Base-by-base conservation (phyloP, 1,284 basidiomycete species). In the Irpex lacteus region DNA sequence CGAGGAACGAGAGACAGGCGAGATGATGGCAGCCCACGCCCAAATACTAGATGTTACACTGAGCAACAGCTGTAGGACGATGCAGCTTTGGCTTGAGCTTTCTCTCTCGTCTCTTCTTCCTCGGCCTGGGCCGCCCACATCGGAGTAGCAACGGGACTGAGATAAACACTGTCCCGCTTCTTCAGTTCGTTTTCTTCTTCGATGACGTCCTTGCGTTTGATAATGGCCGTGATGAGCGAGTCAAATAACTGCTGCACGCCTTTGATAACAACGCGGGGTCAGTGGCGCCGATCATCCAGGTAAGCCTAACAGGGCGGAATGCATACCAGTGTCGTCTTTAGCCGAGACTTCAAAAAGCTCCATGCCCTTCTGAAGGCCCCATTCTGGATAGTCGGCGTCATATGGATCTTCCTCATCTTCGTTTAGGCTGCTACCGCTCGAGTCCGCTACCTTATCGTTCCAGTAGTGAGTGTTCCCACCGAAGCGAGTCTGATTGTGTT, bases 331-430 rank as follows among this genome's bases (percentile, higher is more conserved):
- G 71, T 91, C 89, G 71, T 94, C 92, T 76, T 94, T 94, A 63
- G 92, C 89, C 61, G 91, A 94, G 34, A 94, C 92, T 73, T 95
- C 92, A 68, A 91, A 92, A 15, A 94, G 81, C 71, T 91, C 88
- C 88, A 94, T 92, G 63, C 86, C 90, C 71, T 89, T 90, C 72
- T 82, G 85, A 49, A 92, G 80, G 7, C 91, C 91, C 89, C 90
- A 92, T 69, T 92, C 88, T 53, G 80, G 78, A 59, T 83, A 83
- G 57, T 88, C 85, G n/a, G 82, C 80, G 11, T 76, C 78, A 15
- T 81, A 79, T 19, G 80, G 74, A 6, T 77, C 81, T 36, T 82
- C 88, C 32, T 89, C 87, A 52, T 87, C 87, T 72, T 91, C 89
- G 53, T 84, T 82, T 49, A 88, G 78, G 72, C 86, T 88, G 66